These are phyloP conservation scores for Coniochaeta prunicola DNA, from an alignment of 2,329 filamentous ascomycete genomes.

Conservation along the genomic window DNA sequence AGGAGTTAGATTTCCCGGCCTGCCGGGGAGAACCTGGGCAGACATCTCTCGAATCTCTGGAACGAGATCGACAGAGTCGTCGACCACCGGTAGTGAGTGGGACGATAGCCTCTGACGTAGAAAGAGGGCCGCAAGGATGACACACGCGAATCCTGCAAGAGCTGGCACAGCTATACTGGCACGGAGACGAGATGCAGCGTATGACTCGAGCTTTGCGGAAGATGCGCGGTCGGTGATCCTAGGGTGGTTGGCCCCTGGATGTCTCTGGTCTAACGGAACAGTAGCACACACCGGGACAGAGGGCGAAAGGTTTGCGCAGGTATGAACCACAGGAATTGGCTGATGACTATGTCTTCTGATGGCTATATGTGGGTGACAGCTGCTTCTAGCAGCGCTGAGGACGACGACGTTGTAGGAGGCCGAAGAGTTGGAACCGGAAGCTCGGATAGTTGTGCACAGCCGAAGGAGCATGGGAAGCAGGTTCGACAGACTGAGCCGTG, in stretches of 20 bases:
- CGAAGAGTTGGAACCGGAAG: not conserved
- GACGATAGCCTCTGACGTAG: not conserved
- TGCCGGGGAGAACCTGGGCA: constrained; percentile 52
- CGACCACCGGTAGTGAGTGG: not conserved
- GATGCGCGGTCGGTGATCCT: not conserved
- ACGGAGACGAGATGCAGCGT: not conserved
- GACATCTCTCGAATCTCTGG: constrained; percentile 14
- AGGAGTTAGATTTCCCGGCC: constrained; percentile 77
- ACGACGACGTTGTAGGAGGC: not conserved
- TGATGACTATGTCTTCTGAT: not conserved
- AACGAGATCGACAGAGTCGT: constrained; percentile 3
- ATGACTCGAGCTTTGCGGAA: not conserved
- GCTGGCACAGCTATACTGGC: not conserved
- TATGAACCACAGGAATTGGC: not conserved
- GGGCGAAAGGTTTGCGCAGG: not conserved
- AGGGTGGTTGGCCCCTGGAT: constrained; percentile 31
- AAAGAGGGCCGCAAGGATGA: not conserved
- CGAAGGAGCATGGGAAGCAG: not conserved
- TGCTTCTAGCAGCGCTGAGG: not conserved
- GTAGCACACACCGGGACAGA: constrained; percentile 23
- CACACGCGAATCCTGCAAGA: not conserved
- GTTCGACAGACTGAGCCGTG: not conserved
- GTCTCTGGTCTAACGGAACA: constrained; percentile 47
- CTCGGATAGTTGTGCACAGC: constrained; percentile 1
- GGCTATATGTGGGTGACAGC: not conserved